A percentile compares a stretch with the other conserved stretches of the same genome.
Evolutionary conservation across 1,284 basidiomycete genomes (phyloP).

Genomic region (Ganoderma boninense): DNA sequence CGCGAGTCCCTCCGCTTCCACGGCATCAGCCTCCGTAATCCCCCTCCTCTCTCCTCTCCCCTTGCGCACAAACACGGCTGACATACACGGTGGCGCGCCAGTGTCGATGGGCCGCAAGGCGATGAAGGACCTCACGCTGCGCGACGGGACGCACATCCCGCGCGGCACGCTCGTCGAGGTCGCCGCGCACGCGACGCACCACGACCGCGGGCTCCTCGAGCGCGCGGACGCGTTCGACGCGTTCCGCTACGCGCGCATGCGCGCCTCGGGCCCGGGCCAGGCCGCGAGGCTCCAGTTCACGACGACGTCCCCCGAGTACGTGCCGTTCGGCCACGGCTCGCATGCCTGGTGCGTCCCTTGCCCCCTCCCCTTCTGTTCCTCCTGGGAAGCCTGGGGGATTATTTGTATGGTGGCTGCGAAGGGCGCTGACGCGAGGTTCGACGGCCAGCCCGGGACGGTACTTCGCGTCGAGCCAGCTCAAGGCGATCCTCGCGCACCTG

Average conservation of each 20-base stretch:
- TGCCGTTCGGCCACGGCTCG: constrained; percentile 38
- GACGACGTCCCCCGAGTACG: constrained; percentile 32
- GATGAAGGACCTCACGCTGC: constrained; percentile 48
- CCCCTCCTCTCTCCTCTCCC: too few relatives aligned
- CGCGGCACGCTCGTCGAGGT: constrained; percentile 35
- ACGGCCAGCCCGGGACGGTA: constrained; percentile 50
- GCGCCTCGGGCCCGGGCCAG: background rate
- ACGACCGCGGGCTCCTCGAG: constrained; percentile 22
- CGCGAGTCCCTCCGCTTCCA: constrained; percentile 53
- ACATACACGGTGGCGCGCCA: background rate
- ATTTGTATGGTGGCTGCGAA: too few relatives aligned
- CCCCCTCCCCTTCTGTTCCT: too few relatives aligned
- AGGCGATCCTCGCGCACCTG: constrained; percentile 53
- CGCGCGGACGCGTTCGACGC: constrained; percentile 17
- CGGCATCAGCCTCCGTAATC: constrained; percentile 36
- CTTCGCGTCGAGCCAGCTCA: constrained; percentile 55
- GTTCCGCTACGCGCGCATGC: constrained; percentile 22
- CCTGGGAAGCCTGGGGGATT: too few relatives aligned
- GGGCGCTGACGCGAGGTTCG: too few relatives aligned
- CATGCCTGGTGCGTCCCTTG: background rate
- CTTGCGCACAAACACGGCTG: background rate
- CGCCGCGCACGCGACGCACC: constrained; percentile 15
- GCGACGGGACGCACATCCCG: constrained; percentile 51
- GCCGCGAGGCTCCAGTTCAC: constrained; percentile 34
- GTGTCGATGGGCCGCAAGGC: constrained; percentile 46